Conservation (phyloP, 495 filamentous ascomycete species). For the Penicillium bialowiezense region DNA sequence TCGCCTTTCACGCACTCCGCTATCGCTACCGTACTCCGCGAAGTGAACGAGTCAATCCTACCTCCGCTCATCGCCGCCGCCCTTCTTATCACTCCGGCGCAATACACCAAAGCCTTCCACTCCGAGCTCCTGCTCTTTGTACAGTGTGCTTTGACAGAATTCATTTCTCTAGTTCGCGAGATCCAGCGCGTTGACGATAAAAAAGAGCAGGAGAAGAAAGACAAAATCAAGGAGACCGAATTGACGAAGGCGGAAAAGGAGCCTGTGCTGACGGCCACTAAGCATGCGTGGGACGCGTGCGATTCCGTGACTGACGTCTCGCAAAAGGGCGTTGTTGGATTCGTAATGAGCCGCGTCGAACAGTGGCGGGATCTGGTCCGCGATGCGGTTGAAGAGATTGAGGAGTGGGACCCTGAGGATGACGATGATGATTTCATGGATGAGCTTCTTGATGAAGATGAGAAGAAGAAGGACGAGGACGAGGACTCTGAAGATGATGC, state of each 20-base stretch:
- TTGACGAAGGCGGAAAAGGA: conserved; percentile 37
- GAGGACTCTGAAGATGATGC: conserved; percentile 25
- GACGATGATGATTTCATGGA: conserved; percentile 54
- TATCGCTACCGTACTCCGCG: conserved; percentile 61
- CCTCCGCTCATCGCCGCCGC: conserved; percentile 68
- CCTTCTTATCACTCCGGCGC: conserved; percentile 55
- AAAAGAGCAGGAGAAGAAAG: conserved; percentile 22
- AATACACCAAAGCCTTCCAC: conserved; percentile 58
- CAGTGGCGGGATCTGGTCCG: conserved; percentile 67
- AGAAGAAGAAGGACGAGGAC: conserved; percentile 41
- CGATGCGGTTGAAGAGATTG: conserved; percentile 79
- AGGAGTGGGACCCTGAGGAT: conserved; percentile 76
- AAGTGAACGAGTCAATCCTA: conserved; percentile 62
- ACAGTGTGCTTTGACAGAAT: conserved; percentile 35
- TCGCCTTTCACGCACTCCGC: conserved; percentile 80
- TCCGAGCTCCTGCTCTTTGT: conserved; percentile 43
- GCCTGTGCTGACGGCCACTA: conserved; percentile 40
- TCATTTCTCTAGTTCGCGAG: conserved; percentile 34
- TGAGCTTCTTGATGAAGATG: conserved; percentile 35
- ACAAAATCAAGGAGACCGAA: conserved; percentile 22
- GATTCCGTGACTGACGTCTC: conserved; percentile 64
- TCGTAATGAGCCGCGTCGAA: conserved; percentile 59
- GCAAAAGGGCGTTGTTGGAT: conserved; percentile 60
- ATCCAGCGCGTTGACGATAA: conserved; percentile 29
- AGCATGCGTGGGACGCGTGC: conserved; percentile 61